A percentile compares a stretch with the other conserved stretches of the same genome.
Conservation (phyloP, 306 rosid species). For the Casuarina glauca region DNA sequence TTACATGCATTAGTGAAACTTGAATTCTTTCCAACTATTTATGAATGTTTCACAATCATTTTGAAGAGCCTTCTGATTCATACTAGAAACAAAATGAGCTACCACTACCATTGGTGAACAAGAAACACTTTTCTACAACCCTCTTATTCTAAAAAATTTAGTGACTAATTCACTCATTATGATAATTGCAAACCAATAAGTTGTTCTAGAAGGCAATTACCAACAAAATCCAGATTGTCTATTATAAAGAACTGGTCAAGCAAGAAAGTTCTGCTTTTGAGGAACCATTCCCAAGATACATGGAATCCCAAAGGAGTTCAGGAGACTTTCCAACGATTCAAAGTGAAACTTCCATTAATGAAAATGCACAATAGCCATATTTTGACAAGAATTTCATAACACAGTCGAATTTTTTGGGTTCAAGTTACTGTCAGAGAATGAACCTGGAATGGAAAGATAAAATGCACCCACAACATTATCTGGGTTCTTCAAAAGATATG, state of each 20-base stretch:
- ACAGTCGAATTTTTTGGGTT: no score
- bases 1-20: neutral
- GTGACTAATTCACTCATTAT: neutral
- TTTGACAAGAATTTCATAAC: no score
- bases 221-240: no score
- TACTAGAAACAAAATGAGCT: neutral
- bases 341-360: neutral
- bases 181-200: neutral
- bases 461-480: conserved; percentile 54
- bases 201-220: neutral
- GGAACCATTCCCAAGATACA: neutral
- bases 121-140: neutral
- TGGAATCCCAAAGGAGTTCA: neutral
- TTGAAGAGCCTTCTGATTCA: neutral
- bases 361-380: no score
- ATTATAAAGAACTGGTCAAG: neutral
- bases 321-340: neutral
- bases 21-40: neutral
- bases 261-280: neutral
- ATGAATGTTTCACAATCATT: neutral
- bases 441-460: conserved; percentile 95
- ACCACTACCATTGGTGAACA: neutral
- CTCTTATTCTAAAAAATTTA: neutral
- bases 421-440: conserved; percentile 12
- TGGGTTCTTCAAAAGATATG: conserved; percentile 68